Base-by-base conservation (phyloP, 2,329 filamentous ascomycete genomes). In the Chaetomium strumarium region DNA sequence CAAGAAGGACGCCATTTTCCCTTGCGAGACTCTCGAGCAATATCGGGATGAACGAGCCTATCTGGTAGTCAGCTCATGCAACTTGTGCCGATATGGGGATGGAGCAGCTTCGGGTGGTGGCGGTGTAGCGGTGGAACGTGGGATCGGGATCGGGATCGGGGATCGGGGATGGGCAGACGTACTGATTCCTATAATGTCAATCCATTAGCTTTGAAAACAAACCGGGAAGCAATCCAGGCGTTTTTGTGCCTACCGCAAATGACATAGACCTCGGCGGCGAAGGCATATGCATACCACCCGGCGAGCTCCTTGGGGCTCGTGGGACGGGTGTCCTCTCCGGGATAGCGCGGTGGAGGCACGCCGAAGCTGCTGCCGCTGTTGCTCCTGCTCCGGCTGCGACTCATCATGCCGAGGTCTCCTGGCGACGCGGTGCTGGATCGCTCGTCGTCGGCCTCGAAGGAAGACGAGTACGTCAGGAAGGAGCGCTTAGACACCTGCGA, bases 211-310 rank as follows among this genome's bases (percentile, higher is more conserved):
- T 36, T 19, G 14, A 9, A 9, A 29, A 19, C 33, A 36, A 24
- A 24, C 7, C 37, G 13, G 9, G 47, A 10, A 10, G 33, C 31
- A 10, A 34, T 34, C 24, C 4, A 24, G 5, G 9, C 9, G 14
- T 34, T 14, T 14, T 7, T 34, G 3, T 11, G 3, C 33, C 10
- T 34, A 88, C 91, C 92, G 69, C 93, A 97, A 52, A 97, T 88
- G 14, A 95, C 89, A 68, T 96, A 97, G 49, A 95, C 92, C 73
- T 99, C 93, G 17, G 92, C 90, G 20, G 93, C 93, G 77, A 95
- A 97, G 39, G 88, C 88, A 74, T 97, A 97, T 67, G 86, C 86
- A 71, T 97, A 99, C 88, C 95, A 99, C 62, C 92, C 93, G 37
- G 84, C 76, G 55, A 97, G 79, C 78, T 99, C 93, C 69, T 87